Evolutionary conservation across 371 early-diverging fungal genomes (phyloP).

Genomic region (Fennellomyces sp.): DNA sequence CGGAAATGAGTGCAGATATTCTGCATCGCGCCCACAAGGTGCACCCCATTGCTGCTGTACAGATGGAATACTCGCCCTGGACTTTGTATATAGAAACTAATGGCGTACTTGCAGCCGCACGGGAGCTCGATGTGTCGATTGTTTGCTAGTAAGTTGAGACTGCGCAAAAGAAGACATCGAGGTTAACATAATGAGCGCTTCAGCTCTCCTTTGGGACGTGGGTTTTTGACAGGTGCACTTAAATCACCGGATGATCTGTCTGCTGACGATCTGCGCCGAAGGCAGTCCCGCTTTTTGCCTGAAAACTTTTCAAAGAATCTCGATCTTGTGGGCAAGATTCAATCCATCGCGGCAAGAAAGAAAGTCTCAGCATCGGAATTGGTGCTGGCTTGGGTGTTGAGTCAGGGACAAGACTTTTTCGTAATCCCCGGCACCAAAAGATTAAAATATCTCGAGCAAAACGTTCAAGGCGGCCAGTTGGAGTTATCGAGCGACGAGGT

Average conservation of each 20-base stretch:
- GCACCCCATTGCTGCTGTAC: constrained; percentile 66
- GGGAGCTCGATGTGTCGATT: constrained; percentile 61
- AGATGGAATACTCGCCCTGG: constrained; percentile 61
- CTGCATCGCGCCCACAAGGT: constrained; percentile 64
- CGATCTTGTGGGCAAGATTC: constrained; percentile 53
- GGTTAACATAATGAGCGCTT: background rate
- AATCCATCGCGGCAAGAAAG: constrained; percentile 46
- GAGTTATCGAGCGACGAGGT: constrained; percentile 46
- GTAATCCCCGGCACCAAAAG: constrained; percentile 61
- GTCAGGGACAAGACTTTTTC: constrained; percentile 39
- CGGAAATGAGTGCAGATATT: constrained; percentile 54
- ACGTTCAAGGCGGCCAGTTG: constrained; percentile 37
- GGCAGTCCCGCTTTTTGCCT: no score
- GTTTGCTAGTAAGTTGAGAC: constrained; percentile 52
- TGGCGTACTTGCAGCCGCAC: constrained; percentile 51
- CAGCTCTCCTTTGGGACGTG: constrained; percentile 58
- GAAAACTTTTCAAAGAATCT: constrained; percentile 56
- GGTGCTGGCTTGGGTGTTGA: constrained; percentile 61
- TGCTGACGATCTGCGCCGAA: constrained; percentile 46
- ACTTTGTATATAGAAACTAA: constrained; percentile 54
- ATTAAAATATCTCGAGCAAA: constrained; percentile 57
- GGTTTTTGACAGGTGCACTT: constrained; percentile 57
- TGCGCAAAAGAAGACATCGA: no score
- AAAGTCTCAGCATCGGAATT: constrained; percentile 44
- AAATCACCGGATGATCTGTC: constrained; percentile 47